Evolutionary conservation across 2,329 filamentous ascomycete genomes (phyloP).

Genomic region (Penicillium decumbens): DNA sequence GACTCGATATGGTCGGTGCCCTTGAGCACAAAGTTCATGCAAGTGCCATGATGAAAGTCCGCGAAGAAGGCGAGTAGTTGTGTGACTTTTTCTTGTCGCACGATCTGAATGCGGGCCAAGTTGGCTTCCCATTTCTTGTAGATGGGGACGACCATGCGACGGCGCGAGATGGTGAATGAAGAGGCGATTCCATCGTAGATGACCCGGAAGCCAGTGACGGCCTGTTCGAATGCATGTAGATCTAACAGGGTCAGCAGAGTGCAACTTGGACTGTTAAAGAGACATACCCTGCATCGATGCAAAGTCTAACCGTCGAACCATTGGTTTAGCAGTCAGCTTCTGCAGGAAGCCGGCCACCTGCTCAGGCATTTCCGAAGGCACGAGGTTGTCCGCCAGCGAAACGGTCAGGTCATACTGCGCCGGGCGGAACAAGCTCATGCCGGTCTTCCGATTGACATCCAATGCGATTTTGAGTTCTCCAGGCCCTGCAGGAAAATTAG

Average conservation of each 20-base stretch:
- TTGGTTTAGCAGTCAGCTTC: constrained; percentile 53
- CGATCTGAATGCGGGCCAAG: constrained; percentile 73
- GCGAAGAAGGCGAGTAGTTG: constrained; percentile 85
- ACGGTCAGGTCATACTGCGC: constrained; percentile 73
- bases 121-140: constrained; percentile 91
- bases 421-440: constrained; percentile 64
- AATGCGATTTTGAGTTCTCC: constrained; percentile 67
- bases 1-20: constrained; percentile 77
- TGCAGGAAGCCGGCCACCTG: constrained; percentile 63
- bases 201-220: constrained; percentile 75
- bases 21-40: constrained; percentile 84
- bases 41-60: constrained; percentile 78
- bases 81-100: constrained; percentile 67
- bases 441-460: constrained; percentile 57
- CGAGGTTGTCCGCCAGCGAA: constrained; percentile 65
- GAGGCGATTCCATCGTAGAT: constrained; percentile 67
- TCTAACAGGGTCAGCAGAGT: constrained; percentile 43
- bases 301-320: constrained; percentile 69
- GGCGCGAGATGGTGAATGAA: constrained; percentile 74
- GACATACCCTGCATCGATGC: constrained; percentile 47
- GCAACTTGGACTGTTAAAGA: not conserved
- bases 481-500: constrained; percentile 43
- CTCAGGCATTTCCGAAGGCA: constrained; percentile 57
- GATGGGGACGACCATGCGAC: constrained; percentile 84
- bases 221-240: constrained; percentile 72